These are phyloP conservation scores for Vaccinium vitisidaea DNA, from an alignment of 148 eudicot species.

Conservation along the genomic window DNA sequence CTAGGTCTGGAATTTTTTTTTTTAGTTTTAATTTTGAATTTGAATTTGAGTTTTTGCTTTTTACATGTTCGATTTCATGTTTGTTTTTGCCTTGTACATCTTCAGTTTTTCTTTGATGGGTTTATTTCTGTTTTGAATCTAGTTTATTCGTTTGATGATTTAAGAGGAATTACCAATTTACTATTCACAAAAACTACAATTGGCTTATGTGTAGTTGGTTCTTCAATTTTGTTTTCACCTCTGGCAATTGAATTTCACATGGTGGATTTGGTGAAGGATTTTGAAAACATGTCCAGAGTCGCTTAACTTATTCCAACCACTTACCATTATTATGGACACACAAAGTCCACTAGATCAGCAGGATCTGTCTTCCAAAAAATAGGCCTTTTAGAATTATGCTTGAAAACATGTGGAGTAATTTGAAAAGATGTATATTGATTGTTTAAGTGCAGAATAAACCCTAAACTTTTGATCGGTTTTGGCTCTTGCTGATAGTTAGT, in stretches of 20 bases:
- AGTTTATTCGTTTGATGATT: background rate
- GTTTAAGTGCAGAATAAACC: background rate
- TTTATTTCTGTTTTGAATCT: background rate
- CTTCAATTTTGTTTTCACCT: background rate
- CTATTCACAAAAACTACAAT: background rate
- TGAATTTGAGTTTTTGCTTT: background rate
- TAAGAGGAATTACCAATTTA: background rate
- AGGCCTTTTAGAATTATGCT: background rate
- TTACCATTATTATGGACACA: background rate
- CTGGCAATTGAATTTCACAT: background rate
- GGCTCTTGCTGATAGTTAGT: background rate
- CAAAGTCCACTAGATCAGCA: background rate
- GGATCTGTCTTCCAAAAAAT: background rate
- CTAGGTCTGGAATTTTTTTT: no score
- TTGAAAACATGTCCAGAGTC: background rate
- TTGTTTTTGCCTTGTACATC: background rate
- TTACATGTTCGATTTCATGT: background rate
- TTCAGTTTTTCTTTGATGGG: background rate
- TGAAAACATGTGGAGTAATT: background rate
- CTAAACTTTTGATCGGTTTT: background rate
- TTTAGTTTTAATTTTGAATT: background rate
- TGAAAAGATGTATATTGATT: background rate
- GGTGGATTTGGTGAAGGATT: background rate
- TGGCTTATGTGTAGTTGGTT: background rate
- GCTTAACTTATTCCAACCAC: background rate